Base-by-base conservation (phyloP, 805 yeast genomes). In the Peterozyma toletana region DNA sequence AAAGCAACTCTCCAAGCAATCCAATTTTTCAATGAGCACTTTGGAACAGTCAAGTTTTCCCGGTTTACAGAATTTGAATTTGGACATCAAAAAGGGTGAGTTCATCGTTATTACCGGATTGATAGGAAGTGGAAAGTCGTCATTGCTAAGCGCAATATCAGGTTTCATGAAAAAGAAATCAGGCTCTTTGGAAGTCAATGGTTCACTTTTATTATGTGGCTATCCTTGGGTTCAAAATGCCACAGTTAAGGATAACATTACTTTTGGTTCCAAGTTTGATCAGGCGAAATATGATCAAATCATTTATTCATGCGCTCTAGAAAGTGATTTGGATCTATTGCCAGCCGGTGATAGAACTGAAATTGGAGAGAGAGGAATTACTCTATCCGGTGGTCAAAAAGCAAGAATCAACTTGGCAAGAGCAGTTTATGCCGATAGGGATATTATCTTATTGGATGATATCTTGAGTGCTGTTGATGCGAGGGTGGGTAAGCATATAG, bases 211-310 rank as follows among this genome's bases (percentile, higher is more conserved):
- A 5, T 30, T 40, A 62, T 43, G 57, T 65, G 54, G 54, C 11
- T 70, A 43, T 55, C 86, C 86, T n/a, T 84, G 90, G 91, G 73
- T 83, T 35, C 86, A 80, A 53, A 83, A 82, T 57, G 75, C 82
- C 5, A 79, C 88, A 0, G 76, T 84, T 18, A 71, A 73, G 52
- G 85, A 80, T 16, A 83, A 83, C 54, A 81, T 83, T 44, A 40
- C 71, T n/a, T 83, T 83, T 59, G 89, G 89, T 2, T 48, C 58
- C 27, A 70, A 69, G n/a, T 75, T 57, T 45, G 73, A 77, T 43
- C 61, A 67, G 41, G 57, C 59, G 3, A 67, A 63, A 48, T 83
- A 83, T 53, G 56, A 68, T 11, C 59, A 61, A 17, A 73, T 82
- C 7, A 54, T 83, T 11, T 63, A 66, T 35, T 79, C 80, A 2